Base-by-base conservation (phyloP, 768 basidiomycete genomes). In the Hirschioporus abietinus region DNA sequence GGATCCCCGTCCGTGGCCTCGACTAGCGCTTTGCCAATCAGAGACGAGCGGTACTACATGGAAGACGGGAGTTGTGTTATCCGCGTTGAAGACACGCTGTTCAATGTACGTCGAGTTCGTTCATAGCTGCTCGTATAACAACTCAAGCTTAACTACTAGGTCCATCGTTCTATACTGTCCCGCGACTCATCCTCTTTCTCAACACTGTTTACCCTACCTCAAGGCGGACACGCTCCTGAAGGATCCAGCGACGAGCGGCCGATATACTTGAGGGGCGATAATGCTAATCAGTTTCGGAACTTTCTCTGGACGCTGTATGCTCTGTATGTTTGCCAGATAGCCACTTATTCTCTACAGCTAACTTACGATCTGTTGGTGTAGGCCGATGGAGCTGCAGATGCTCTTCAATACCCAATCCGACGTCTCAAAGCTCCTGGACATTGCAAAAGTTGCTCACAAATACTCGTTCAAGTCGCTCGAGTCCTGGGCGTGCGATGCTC, bases 251-350 rank as follows among this genome's bases (percentile, higher is more conserved):
- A 92, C 71, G 82, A 83, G 26, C 83, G 85, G 66, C 90, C 91
- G 0, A 83, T 93, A 36, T 68, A 85, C 34, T 80, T 92, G 35
- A 74, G 75, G 1, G 90, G 90, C 0, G 88, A 92, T 68, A 85
- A 83, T 0, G 80, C 83, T 9, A 75, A 81, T 2, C 88, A 92
- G 74, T 92, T 93, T 72, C 82, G 83, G 63, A 83, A 88, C 72
- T 89, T 93, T 70, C 81, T 93, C 35, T 90, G 88, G 88, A 85
- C 86, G 0, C 75, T 92, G 23, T 92, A 92, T 71, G 88, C 90
- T 7, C 72, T 89, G 90, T 91, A 71, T 76, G 89, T 74, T 58
- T 30, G 30, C 30, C 30, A 30, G 30, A 2, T 30, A 2, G 30
- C 30, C 30, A 30, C 30, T 30, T 30, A 30, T 30, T 8, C 8